Evolutionary conservation across 768 basidiomycete genomes (phyloP).

Genomic region (Tricholoma bakamatsutake): DNA sequence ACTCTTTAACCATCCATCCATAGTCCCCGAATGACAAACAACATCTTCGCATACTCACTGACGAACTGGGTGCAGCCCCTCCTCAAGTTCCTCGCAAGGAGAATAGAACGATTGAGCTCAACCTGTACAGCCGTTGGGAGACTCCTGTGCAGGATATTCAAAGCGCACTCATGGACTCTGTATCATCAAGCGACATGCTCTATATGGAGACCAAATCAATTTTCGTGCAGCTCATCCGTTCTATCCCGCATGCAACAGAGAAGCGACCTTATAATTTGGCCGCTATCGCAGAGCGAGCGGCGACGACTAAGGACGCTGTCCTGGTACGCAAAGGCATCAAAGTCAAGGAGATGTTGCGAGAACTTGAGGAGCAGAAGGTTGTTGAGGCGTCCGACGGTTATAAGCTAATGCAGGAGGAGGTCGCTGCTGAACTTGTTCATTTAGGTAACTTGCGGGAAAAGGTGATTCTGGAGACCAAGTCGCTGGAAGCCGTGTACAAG

Average conservation of each 20-base stretch:
- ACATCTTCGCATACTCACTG: slow-evolving; percentile 92
- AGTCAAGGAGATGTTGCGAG: slow-evolving; percentile 97
- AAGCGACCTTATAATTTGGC: slow-evolving; percentile 87
- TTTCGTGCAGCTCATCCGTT: slow-evolving; percentile 95
- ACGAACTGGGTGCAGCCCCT: slow-evolving; percentile 92
- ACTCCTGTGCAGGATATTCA: slow-evolving; percentile 98
- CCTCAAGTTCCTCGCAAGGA: slow-evolving; percentile 97
- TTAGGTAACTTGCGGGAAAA: slow-evolving; percentile 96
- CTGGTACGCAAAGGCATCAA: slow-evolving; percentile 98
- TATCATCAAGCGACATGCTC: slow-evolving; percentile 96
- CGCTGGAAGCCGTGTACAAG: slow-evolving; percentile 96
- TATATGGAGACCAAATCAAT: slow-evolving; percentile 99
- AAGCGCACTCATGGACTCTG: slow-evolving; percentile 93
- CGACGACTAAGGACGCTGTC: slow-evolving; percentile 94
- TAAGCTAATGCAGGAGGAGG: slow-evolving; percentile 97
- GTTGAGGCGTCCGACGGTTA: slow-evolving; percentile 80
- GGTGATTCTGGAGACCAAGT: slow-evolving; percentile 86
- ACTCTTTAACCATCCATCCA: slow-evolving; percentile 1
- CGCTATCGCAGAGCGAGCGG: slow-evolving; percentile 88
- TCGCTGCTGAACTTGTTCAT: slow-evolving; percentile 90
- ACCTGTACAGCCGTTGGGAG: slow-evolving; percentile 97
- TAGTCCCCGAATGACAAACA: slow-evolving; percentile 98
- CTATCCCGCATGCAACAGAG: slow-evolving; percentile 78
- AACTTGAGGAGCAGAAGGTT: slow-evolving; percentile 86
- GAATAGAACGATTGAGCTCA: slow-evolving; percentile 89